A percentile compares a stretch with the other conserved stretches of the same genome.
phyloP scores from a whole-genome alignment of 2,329 filamentous ascomycete species.

The Arthroderma sp. region DNA sequence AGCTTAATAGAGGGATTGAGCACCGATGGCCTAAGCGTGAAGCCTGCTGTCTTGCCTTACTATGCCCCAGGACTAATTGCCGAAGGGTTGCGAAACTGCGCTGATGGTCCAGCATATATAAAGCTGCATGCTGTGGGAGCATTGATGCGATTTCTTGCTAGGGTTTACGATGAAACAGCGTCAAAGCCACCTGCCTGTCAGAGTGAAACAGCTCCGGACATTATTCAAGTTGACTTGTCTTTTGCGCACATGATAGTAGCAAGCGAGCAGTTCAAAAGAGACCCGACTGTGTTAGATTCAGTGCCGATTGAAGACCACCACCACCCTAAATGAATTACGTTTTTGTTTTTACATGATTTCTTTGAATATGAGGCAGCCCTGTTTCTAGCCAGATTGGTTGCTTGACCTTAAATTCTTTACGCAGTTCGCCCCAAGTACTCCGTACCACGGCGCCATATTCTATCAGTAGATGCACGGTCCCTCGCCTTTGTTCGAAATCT shows the following conservation, averaged over 20 bases:
- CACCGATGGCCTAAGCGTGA: background rate
- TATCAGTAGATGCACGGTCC: too few relatives aligned
- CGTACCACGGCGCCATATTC: too few relatives aligned
- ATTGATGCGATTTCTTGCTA: conserved; percentile 3
- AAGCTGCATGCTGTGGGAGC: background rate
- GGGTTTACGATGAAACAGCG: background rate
- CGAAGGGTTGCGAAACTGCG: background rate
- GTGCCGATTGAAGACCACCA: background rate
- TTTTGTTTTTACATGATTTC: background rate
- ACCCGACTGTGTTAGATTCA: background rate
- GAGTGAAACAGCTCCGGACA: background rate
- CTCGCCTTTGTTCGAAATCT: too few relatives aligned
- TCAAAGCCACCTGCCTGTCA: background rate
- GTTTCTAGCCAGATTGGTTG: too few relatives aligned
- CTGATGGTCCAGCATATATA: background rate
- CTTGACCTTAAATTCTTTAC: too few relatives aligned
- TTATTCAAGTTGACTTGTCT: background rate
- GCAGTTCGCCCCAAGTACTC: too few relatives aligned
- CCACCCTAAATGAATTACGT: background rate
- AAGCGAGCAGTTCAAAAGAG: background rate
- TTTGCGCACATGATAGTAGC: background rate
- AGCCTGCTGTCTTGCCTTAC: conserved; percentile 1
- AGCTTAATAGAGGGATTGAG: background rate
- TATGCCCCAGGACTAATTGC: conserved; percentile 2
- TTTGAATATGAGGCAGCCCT: too few relatives aligned